Base-by-base conservation (phyloP, 371 early-diverging fungal genomes). In the Apophysomyces ossiformis region DNA sequence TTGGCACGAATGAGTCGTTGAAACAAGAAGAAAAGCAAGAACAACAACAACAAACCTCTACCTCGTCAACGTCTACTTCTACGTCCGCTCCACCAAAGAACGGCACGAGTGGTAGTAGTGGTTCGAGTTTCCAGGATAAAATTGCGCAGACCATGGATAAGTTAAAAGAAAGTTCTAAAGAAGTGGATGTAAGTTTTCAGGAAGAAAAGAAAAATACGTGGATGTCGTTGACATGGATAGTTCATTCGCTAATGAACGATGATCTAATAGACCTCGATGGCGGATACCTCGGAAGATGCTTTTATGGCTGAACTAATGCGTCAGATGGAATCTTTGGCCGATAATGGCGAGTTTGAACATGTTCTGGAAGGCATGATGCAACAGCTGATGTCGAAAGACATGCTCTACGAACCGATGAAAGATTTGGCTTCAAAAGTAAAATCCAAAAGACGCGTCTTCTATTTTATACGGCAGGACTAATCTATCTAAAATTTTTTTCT, bases 351-450 rank as follows among this genome's bases (percentile, higher is more conserved):
- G 60, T 93, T 96, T 75, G 93, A 95, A 72, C 84, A 89, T 39
- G 86, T 95, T 64, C 87, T 96, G 15, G 94, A 93, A 67, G 90
- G 89, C 21, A 90, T 97, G 84, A 92, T 98, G 89, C 89, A 92
- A 58, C 89, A 93, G 73, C 76, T 98, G 41, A 92, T 96, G 91
- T 90, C 92, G 58, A 95, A 93, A 71, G 97, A 96, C 54, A 73
- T 96, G 45, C 83, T 98, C 21, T 93, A 95, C 77, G 97, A 97
- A 71, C 97, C 97, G 12, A 91, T 98, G 88, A 90, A 91, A 78
- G 95, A 96, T 60, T 76, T 98, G 62, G 82, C 85, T 26, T 73
- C 64, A 6, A 90, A 90, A 85, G 91, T 91, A 26, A 26, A 26
- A 26, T 1, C 1, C 1, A 26, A 26, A 26, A 26, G 32, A 26